These are phyloP conservation scores for Alternaria sp. DNA, from an alignment of 2,329 filamentous ascomycete species.

Conservation along the genomic window DNA sequence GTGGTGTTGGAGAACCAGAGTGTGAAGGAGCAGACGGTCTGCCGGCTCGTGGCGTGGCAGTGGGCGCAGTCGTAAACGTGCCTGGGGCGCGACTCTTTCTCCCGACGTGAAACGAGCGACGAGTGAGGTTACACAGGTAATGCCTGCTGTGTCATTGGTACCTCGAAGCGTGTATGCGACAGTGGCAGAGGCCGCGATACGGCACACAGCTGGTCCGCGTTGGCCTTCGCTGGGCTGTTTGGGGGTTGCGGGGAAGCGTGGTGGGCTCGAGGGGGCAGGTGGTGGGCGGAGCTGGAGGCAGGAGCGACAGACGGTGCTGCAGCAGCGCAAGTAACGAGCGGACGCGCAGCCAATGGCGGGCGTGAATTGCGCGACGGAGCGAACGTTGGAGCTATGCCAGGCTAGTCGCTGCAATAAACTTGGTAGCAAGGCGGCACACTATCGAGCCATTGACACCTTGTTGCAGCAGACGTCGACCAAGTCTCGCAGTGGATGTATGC, in stretches of 20 bases:
- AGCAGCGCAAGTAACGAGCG: slow-evolving; percentile 9
- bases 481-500: slow-evolving; percentile 1
- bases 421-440: slow-evolving; percentile 14
- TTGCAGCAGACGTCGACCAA: background rate
- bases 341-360: slow-evolving; percentile 25
- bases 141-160: slow-evolving; percentile 43
- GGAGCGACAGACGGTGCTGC: slow-evolving; percentile 9
- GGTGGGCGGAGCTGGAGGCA: slow-evolving; percentile 18
- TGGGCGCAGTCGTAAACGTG: slow-evolving; percentile 32
- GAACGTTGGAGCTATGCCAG: slow-evolving; percentile 20
- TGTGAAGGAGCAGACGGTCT: slow-evolving; percentile 8
- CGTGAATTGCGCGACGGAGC: slow-evolving; percentile 13
- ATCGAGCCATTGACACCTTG: slow-evolving; percentile 10
- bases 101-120: slow-evolving; percentile 42
- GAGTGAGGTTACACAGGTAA: slow-evolving; percentile 32
- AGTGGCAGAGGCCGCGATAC: slow-evolving; percentile 14
- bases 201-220: slow-evolving; percentile 18
- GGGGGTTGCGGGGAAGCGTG: slow-evolving; percentile 26
- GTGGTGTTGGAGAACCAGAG: slow-evolving; percentile 22
- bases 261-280: slow-evolving; percentile 5
- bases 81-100: slow-evolving; percentile 32
- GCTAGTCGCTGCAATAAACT: slow-evolving; percentile 19
- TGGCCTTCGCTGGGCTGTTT: slow-evolving; percentile 16
- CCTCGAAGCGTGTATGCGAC: slow-evolving; percentile 18
- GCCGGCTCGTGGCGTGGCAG: background rate